phyloP scores from a whole-genome alignment of 148 eudicot species.

The Camellia japonica region DNA sequence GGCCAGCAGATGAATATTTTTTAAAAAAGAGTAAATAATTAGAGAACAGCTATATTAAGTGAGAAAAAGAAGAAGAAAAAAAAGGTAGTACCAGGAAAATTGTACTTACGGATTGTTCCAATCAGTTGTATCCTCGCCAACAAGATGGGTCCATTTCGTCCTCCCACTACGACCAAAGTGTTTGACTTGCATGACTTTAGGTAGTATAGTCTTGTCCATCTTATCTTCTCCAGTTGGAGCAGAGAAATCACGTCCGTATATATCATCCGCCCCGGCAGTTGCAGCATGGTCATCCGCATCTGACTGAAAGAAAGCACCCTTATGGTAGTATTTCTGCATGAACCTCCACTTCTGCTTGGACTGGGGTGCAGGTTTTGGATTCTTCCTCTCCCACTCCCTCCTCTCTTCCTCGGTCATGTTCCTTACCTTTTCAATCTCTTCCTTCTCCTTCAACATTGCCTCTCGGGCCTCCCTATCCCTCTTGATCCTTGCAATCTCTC shows the following conservation, averaged over 20 bases:
- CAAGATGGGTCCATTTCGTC: constrained; percentile 98
- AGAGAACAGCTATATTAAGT: not conserved
- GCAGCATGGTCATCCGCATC: constrained; percentile 69
- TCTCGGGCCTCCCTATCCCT: constrained; percentile 89
- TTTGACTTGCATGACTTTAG: constrained; percentile 95
- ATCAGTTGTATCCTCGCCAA: constrained; percentile 82
- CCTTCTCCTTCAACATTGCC: constrained; percentile 78
- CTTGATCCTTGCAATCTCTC: constrained; percentile 91
- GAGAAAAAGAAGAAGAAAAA: not conserved
- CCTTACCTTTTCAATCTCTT: constrained; percentile 88
- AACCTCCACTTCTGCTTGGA: constrained; percentile 86
- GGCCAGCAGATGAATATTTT: not conserved
- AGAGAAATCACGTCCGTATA: constrained; percentile 72
- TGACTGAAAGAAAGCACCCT: constrained; percentile 87
- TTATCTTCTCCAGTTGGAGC: constrained; percentile 91
- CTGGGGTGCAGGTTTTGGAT: constrained; percentile 42
- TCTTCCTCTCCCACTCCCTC: constrained; percentile 92
- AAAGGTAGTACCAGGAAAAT: not conserved
- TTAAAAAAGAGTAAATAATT: not conserved
- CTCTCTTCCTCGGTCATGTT: constrained; percentile 97
- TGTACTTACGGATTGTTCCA: constrained; percentile 79
- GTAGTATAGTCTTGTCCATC: constrained; percentile 79
- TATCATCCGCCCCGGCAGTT: constrained; percentile 51
- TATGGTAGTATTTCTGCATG: constrained; percentile 97
- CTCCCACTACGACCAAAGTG: constrained; percentile 96